Evolutionary conservation across 1,284 basidiomycete genomes (phyloP), one percentile per base, ranked within the genome.

Genomic region (Prillingera fragicola): DNA sequence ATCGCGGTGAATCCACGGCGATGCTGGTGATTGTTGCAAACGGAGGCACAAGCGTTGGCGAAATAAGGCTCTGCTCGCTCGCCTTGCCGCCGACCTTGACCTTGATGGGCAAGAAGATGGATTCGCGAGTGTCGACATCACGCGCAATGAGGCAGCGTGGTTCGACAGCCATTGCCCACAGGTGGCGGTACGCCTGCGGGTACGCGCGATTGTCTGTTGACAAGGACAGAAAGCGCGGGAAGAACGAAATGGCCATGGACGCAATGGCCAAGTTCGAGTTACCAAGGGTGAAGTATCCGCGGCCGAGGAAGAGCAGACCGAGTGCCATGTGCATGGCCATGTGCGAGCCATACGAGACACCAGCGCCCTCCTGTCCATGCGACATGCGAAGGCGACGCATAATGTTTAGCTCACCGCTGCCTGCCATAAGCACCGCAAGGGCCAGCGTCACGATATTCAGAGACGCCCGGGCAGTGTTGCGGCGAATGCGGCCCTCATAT

Each of bases 81-180:
- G n/a, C n/a, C n/a, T n/a, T n/a, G 43, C 87, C 86, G 50, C 75
- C 78, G 48, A 85, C 76, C 36, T 81, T 83, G 54, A 94, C 80
- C 67, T 90, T 92, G 62, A 95, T 78, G 0, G 91, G 92, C 0
- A 96, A 77, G 66, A 90, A 92, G 13, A 92, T 86, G 0, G 88
- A 81, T 62, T 94, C 87, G 13, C 80, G 79, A 2, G 86, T 88
- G 57, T 94, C 90, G 25, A 94, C 85, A 59, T 96, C 91, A 27
- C 87, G 80, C 0, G 89, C 87, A 27, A 92, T 80, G 10, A 98
- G 75, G 64, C 92, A 92, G 34, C 95, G 75, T 3, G 95, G 92
- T 60, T 98, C 92, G 13, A 87, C 84, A 1, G 95, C 95, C 27
- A 98, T 75, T 3, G 87, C 87, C 95, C 95, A 98, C 22, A 99